Evolutionary conservation across 352 stramenopile genomes (phyloP), one percentile per base, ranked within the genome.

Genomic region (Plasmopara viticola): DNA sequence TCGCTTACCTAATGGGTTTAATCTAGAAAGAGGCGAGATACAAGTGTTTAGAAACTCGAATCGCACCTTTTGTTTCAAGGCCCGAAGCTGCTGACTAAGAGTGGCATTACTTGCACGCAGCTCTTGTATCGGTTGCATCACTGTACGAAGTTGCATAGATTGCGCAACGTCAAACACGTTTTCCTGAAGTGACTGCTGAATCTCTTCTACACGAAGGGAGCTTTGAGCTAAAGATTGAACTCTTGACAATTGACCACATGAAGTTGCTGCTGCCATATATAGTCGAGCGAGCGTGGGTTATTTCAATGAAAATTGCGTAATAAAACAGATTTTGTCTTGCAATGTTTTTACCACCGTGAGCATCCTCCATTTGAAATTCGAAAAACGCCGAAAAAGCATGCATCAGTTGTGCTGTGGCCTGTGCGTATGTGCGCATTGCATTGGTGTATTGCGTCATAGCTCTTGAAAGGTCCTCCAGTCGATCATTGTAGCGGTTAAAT

Each of bases 341-440:
- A 12, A 54, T 44, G 45, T 5, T 38, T 17, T 15, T 45, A 66
- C 57, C 58, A 46, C 58, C 53, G 43, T 64, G 51, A 50, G 55
- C 60, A 43, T 82, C 67, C 51, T 78, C 62, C 50, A 85, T 51
- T 53, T 85, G 72, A 25, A 51, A 64, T 51, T 85, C 74, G 25
- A 85, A 81, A 58, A 83, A 83, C 34, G 56, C 65, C 5, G 74
- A 85, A 55, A 83, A 83, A 34, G 71, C 59, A 42, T 85, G 69
- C 72, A 81, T 76, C 42, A 85, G 53, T 17, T 66, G 45, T 9
- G 53, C 49, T 9, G 69, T 72, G 20, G 74, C 74, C 47, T 76
- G 63, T 37, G 71, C 58, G 52, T 79, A 77, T 29, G 62, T 46
- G 34, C 78, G 69, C 6, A 65, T 66, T 17, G 57, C 46, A 41